Percentiles rank a stretch among this genome's conserved stretches.
Conservation (phyloP, 495 filamentous ascomycete genomes). For the Extremus antarcticus region DNA sequence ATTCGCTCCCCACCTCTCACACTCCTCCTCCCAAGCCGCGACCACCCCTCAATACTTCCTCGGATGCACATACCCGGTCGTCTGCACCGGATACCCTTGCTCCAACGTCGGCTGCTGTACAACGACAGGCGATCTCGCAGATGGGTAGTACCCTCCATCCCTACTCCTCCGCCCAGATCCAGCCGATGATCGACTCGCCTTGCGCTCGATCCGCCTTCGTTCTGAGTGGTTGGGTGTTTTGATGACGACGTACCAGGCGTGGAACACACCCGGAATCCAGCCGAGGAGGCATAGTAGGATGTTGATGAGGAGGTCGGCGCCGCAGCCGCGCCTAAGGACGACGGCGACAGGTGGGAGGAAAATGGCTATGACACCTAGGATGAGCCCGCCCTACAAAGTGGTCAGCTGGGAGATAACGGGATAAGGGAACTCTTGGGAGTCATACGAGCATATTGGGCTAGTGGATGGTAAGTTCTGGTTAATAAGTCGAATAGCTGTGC, state of each 20-base stretch:
- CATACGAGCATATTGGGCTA: background rate
- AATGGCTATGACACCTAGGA: constrained; percentile 80
- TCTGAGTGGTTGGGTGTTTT: background rate
- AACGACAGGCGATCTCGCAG: background rate
- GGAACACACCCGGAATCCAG: constrained; percentile 14
- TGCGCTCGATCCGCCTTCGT: background rate
- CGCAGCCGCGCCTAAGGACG: constrained; percentile 76
- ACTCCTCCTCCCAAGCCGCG: background rate
- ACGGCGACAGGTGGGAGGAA: constrained; percentile 81
- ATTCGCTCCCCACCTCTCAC: background rate
- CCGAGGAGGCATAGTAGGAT: constrained; percentile 59
- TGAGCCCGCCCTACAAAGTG: constrained; percentile 56
- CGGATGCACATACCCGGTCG: background rate
- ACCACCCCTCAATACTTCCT: background rate
- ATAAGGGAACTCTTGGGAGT: background rate
- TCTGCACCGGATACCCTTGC: background rate
- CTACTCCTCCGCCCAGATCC: background rate
- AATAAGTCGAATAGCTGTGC: background rate
- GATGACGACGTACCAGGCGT: constrained; percentile 12
- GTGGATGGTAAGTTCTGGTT: background rate
- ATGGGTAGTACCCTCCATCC: background rate
- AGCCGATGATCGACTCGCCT: background rate
- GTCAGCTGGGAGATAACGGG: background rate
- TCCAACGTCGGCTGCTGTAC: background rate
- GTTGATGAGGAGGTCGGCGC: constrained; percentile 73